Evolutionary conservation across 106 monocot genomes (phyloP).

Genomic region (Acorus gramineus): DNA sequence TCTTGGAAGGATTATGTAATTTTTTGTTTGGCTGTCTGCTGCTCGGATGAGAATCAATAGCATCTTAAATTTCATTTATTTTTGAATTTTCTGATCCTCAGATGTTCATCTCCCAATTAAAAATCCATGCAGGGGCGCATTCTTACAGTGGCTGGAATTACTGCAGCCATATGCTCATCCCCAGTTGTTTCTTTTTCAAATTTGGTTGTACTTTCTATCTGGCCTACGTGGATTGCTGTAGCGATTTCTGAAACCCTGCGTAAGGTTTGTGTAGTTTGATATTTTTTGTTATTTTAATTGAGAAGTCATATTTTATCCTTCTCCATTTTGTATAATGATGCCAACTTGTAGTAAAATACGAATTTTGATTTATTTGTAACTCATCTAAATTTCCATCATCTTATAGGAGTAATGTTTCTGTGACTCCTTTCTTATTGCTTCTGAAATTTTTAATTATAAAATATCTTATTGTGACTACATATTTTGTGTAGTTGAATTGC

Average conservation of each 20-base stretch:
- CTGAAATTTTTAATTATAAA: conserved; percentile 1
- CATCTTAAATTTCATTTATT: neutral
- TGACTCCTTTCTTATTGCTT: neutral
- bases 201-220: conserved; percentile 70
- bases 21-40: no score
- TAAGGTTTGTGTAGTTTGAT: conserved; percentile 36
- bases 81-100: conserved; percentile 2
- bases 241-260: conserved; percentile 77
- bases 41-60: no score
- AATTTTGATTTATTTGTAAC: no score
- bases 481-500: no score
- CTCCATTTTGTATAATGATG: no score
- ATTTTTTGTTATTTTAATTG: no score
- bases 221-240: conserved; percentile 86
- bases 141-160: conserved; percentile 84
- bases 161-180: conserved; percentile 66
- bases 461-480: neutral
- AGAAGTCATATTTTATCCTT: no score
- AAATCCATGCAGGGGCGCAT: conserved; percentile 53
- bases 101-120: conserved; percentile 1
- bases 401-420: no score
- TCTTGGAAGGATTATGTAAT: no score
- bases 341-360: no score
- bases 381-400: no score
- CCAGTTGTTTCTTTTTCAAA: conserved; percentile 67